Percentiles rank a stretch among this genome's conserved stretches.
These are phyloP conservation scores for Perilla frutescens DNA, from an alignment of 257 asterid genomes.

Conservation along the genomic window DNA sequence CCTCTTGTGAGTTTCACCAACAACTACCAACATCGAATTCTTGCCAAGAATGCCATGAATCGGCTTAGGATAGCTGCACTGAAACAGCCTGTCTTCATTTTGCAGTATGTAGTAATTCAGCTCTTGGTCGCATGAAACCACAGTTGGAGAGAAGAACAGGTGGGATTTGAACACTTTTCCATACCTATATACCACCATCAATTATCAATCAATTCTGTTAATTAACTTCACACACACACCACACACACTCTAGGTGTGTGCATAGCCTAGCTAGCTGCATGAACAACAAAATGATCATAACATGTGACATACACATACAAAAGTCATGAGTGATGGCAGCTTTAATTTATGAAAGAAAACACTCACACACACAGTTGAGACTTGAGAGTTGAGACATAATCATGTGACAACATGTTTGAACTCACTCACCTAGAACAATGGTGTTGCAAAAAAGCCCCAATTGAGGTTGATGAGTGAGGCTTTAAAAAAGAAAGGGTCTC, in stretches of 20 bases:
- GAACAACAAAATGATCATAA: neutral
- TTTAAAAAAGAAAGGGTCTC: slow-evolving; percentile 73
- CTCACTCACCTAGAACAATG: slow-evolving; percentile 64
- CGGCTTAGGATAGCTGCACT: slow-evolving; percentile 78
- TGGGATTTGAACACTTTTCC: slow-evolving; percentile 87
- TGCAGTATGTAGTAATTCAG: slow-evolving; percentile 72
- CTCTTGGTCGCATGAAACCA: slow-evolving; percentile 81
- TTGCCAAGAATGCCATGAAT: slow-evolving; percentile 74
- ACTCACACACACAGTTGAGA: neutral
- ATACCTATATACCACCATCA: slow-evolving; percentile 42
- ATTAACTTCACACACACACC: neutral
- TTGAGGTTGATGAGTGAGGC: slow-evolving; percentile 72
- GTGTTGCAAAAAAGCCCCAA: slow-evolving; percentile 62
- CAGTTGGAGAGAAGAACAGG: slow-evolving; percentile 68
- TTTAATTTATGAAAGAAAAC: slow-evolving; percentile 12
- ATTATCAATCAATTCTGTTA: neutral
- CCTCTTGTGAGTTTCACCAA: slow-evolving; percentile 67
- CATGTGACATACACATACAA: neutral
- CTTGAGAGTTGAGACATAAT: neutral
- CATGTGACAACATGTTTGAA: slow-evolving; percentile 4
- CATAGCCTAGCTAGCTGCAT: neutral
- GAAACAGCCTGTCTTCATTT: slow-evolving; percentile 68
- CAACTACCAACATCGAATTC: slow-evolving; percentile 70
- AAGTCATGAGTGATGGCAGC: slow-evolving; percentile 29
- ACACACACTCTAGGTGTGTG: neutral